Percentiles rank a stretch among this genome's conserved stretches.
phyloP scores from a whole-genome alignment of 371 early-diverging fungal genomes.

The Dichotomocladium elegans region DNA sequence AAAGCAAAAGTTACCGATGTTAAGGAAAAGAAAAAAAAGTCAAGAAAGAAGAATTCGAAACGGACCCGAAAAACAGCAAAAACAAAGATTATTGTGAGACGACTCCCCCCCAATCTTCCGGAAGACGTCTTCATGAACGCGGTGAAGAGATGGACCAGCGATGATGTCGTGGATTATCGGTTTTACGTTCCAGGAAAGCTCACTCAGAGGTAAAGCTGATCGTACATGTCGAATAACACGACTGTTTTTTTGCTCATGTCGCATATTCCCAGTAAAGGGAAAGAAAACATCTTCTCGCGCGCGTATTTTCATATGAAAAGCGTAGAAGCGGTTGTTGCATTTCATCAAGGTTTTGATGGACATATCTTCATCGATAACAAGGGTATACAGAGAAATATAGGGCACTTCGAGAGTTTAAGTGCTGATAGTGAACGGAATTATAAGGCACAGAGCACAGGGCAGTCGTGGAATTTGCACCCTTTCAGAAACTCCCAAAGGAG shows the following conservation, averaged over 20 bases:
- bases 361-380: conserved; percentile 71
- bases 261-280: conserved; percentile 56
- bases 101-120: conserved; percentile 77
- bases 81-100: conserved; percentile 75
- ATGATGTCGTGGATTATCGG: conserved; percentile 50
- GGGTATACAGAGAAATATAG: conserved; percentile 41
- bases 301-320: conserved; percentile 77
- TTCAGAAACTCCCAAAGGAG: conserved; percentile 69
- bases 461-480: conserved; percentile 80
- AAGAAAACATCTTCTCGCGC: conserved; percentile 67
- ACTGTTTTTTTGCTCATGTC: too few species aligned
- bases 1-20: conserved; percentile 7
- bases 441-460: conserved; percentile 69
- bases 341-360: conserved; percentile 74
- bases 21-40: conserved; percentile 26
- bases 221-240: neutral
- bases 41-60: conserved; percentile 29
- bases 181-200: conserved; percentile 70
- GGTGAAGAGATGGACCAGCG: conserved; percentile 54
- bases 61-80: conserved; percentile 33
- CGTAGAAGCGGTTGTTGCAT: conserved; percentile 63
- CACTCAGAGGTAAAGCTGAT: conserved; percentile 55
- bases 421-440: neutral
- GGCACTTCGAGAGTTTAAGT: neutral
- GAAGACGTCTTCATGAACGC: conserved; percentile 65